A percentile compares a stretch with the other conserved stretches of the same genome.
phyloP scores from a whole-genome alignment of 2,329 filamentous ascomycete genomes.

The Fusarium illudens region DNA sequence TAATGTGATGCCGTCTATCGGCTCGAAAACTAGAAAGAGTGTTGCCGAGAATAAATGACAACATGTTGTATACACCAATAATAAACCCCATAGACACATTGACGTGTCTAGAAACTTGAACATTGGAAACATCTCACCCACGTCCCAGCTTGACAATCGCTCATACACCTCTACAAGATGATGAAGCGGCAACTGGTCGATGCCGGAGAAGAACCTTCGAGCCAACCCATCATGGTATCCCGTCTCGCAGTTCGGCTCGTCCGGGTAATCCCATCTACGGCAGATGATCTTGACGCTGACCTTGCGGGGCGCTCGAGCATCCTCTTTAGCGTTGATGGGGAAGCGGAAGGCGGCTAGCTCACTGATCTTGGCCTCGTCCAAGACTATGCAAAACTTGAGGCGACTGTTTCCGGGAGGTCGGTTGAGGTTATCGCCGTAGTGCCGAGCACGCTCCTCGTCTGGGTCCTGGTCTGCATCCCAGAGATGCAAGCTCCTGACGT shows the following conservation, averaged over 20 bases:
- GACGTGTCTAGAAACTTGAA: background rate
- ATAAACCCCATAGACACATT: background rate
- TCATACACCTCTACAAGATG: background rate
- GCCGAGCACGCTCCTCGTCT: background rate
- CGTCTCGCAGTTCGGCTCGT: background rate
- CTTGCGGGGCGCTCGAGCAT: background rate
- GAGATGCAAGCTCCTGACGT: constrained; percentile 3
- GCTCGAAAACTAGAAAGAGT: background rate
- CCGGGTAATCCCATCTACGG: background rate
- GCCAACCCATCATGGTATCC: background rate
- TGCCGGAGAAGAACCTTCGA: background rate
- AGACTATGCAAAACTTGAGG: constrained; percentile 8
- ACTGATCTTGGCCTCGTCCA: constrained; percentile 1
- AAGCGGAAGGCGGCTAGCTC: background rate
- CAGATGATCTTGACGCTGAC: constrained; percentile 7
- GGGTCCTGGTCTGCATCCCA: background rate
- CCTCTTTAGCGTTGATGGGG: background rate
- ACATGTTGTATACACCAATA: too few relatives aligned
- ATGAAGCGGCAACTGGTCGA: background rate
- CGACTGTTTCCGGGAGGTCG: constrained; percentile 4
- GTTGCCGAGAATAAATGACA: background rate
- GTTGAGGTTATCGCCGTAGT: background rate
- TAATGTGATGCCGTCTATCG: background rate
- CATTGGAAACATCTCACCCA: background rate
- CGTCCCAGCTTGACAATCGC: background rate